Percentiles rank a stretch among this genome's conserved stretches.
Conservation (phyloP, 805 yeast species). For the Nakazawaea ernobii region DNA sequence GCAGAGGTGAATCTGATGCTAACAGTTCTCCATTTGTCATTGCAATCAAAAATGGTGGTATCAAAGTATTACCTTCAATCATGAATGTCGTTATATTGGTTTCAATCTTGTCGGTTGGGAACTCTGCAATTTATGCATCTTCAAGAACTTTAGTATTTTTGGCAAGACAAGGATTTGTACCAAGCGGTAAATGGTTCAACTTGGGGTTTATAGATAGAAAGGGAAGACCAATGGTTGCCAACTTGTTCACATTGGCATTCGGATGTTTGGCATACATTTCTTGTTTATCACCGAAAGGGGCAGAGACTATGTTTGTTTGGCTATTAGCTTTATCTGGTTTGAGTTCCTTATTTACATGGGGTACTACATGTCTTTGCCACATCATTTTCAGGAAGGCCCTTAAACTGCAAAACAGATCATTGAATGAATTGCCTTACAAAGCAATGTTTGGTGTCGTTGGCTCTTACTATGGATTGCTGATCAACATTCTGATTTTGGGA, state of each 20-base stretch:
- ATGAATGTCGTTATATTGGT: constrained; percentile 36
- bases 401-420: constrained; percentile 32
- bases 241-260: constrained; percentile 29
- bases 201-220: constrained; percentile 40
- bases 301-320: constrained; percentile 38
- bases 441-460: constrained; percentile 39
- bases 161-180: constrained; percentile 40
- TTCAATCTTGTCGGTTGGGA: constrained; percentile 40
- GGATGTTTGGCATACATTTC: constrained; percentile 41
- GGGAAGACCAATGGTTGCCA: constrained; percentile 46
- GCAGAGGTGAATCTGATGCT: constrained; percentile 26
- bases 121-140: constrained; percentile 52
- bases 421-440: constrained; percentile 35
- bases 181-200: constrained; percentile 22
- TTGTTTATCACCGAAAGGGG: constrained; percentile 32
- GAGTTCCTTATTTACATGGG: constrained; percentile 45
- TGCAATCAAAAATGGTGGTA: constrained; percentile 33
- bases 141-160: constrained; percentile 47
- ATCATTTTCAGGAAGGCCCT: constrained; percentile 42
- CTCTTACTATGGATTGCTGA: constrained; percentile 30
- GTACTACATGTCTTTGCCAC: constrained; percentile 36
- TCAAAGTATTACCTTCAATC: constrained; percentile 30
- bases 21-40: constrained; percentile 42
- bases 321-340: constrained; percentile 43
- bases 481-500: constrained; percentile 31